Evolutionary conservation across 345 rosid genomes (phyloP).

Genomic region (Arabis alpina): DNA sequence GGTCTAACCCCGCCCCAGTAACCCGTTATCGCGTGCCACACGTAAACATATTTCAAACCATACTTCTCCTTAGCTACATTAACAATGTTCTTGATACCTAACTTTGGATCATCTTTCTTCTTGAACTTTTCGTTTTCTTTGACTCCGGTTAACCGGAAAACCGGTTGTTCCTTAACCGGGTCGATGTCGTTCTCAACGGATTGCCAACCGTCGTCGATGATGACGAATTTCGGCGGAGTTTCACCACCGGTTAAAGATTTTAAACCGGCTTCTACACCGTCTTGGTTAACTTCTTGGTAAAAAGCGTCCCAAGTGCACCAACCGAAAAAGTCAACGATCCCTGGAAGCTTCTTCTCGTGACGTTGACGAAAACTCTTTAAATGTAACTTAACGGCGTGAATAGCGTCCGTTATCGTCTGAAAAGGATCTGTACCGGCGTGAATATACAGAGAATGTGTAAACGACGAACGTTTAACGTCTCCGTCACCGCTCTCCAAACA

Average conservation of each 20-base stretch:
- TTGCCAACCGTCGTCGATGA: conserved; percentile 98
- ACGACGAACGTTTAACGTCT: conserved; percentile 65
- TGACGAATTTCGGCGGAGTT: conserved; percentile 83
- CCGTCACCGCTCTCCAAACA: conserved; percentile 91
- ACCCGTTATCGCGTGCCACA: conserved; percentile 96
- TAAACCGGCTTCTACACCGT: conserved; percentile 87
- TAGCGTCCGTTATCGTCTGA: conserved; percentile 68
- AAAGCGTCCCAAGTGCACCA: conserved; percentile 99
- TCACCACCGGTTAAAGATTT: conserved; percentile 69
- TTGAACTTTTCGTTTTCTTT: conserved; percentile 80
- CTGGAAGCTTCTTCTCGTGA: conserved; percentile 88
- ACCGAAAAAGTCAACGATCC: conserved; percentile 77
- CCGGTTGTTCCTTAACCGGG: conserved; percentile 33
- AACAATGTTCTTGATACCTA: conserved; percentile 78
- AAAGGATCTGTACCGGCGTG: conserved; percentile 89
- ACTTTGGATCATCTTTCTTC: conserved; percentile 60
- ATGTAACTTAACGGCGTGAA: conserved; percentile 67
- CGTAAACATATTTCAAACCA: conserved; percentile 81
- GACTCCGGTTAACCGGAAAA: conserved; percentile 71
- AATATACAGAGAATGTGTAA: conserved; percentile 64
- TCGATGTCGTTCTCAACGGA: conserved; percentile 60
- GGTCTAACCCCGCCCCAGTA: conserved; percentile 99
- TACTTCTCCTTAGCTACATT: conserved; percentile 63
- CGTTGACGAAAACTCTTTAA: conserved; percentile 82
- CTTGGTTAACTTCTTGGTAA: conserved; percentile 91